Evolutionary conservation across 75 land plant species (phyloP).

Genomic region (Isoetes taiwanensis): DNA sequence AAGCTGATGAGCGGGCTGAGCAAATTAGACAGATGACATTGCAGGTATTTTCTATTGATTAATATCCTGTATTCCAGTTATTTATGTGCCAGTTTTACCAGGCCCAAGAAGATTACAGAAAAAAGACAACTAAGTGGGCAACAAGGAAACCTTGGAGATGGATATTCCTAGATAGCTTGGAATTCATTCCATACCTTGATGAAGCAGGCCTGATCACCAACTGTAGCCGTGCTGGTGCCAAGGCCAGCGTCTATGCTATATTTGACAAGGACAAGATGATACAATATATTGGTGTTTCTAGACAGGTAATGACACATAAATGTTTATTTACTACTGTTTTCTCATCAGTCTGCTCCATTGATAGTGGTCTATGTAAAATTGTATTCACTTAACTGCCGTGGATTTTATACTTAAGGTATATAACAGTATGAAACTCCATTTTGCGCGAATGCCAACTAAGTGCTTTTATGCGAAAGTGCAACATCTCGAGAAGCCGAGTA

Average conservation of each 20-base stretch:
- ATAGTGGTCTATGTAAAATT: not conserved
- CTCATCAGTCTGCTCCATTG: not conserved
- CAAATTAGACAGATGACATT: conserved; percentile 22
- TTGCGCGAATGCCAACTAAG: conserved; percentile 35
- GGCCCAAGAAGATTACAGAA: conserved; percentile 40
- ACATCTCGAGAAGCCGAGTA: conserved; percentile 26
- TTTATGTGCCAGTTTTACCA: conserved; percentile 5
- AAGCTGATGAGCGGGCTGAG: conserved; percentile 30
- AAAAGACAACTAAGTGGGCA: conserved; percentile 15
- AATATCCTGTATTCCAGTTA: not conserved
- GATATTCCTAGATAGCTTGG: conserved; percentile 11
- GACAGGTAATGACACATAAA: conserved; percentile 21
- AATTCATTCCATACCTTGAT: conserved; percentile 23
- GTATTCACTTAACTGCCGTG: not conserved
- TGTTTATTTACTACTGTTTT: not conserved
- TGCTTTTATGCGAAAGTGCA: conserved; percentile 32
- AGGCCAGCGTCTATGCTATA: conserved; percentile 38
- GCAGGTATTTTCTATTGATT: conserved; percentile 13
- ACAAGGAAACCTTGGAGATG: conserved; percentile 13
- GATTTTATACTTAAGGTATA: conserved; percentile 19
- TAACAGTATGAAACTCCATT: conserved; percentile 36
- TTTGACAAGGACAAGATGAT: conserved; percentile 27
- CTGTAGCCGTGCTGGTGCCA: conserved; percentile 24
- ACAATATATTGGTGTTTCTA: conserved; percentile 37
- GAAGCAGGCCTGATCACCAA: conserved; percentile 31